Conservation (phyloP, 257 asterid species). For the Eustoma russellianum region DNA sequence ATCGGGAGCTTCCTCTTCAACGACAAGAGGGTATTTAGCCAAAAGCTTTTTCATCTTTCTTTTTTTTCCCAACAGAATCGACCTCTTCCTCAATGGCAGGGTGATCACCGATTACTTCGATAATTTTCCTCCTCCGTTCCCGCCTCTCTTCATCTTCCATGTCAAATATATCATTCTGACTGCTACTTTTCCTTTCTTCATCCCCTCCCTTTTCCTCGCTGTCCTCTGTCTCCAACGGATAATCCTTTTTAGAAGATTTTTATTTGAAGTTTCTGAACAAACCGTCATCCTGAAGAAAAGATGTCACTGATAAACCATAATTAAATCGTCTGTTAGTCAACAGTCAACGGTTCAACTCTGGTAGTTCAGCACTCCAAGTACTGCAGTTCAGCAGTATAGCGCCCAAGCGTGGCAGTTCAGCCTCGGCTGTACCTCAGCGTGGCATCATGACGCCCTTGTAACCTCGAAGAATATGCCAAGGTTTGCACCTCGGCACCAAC, state of each 20-base stretch:
- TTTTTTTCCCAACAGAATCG: slow-evolving; percentile 58
- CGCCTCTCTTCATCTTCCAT: slow-evolving; percentile 78
- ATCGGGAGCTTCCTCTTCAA: slow-evolving; percentile 89
- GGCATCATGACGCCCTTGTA: too few relatives aligned
- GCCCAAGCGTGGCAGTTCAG: too few relatives aligned
- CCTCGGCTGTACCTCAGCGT: too few relatives aligned
- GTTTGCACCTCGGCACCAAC: too few relatives aligned
- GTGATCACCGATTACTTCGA: slow-evolving; percentile 46
- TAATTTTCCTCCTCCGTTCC: slow-evolving; percentile 81
- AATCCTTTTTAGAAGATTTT: slow-evolving; percentile 47
- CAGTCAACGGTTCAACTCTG: too few relatives aligned
- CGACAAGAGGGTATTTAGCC: slow-evolving; percentile 85
- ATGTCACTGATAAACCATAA: too few relatives aligned
- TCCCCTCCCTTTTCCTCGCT: slow-evolving; percentile 37
- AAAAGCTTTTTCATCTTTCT: slow-evolving; percentile 70
- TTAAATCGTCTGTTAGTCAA: too few relatives aligned
- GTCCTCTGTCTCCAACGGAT: slow-evolving; percentile 30
- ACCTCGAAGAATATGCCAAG: too few relatives aligned
- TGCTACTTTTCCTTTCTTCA: slow-evolving; percentile 24
- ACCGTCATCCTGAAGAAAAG: slow-evolving; percentile 26
- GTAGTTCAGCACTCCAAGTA: too few relatives aligned
- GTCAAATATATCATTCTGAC: slow-evolving; percentile 27
- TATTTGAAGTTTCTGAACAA: slow-evolving; percentile 22
- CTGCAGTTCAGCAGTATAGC: too few relatives aligned
- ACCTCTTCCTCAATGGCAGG: slow-evolving; percentile 69